These are phyloP conservation scores for Phytophthora foliorum DNA, from an alignment of 352 stramenopile genomes.

Conservation along the genomic window DNA sequence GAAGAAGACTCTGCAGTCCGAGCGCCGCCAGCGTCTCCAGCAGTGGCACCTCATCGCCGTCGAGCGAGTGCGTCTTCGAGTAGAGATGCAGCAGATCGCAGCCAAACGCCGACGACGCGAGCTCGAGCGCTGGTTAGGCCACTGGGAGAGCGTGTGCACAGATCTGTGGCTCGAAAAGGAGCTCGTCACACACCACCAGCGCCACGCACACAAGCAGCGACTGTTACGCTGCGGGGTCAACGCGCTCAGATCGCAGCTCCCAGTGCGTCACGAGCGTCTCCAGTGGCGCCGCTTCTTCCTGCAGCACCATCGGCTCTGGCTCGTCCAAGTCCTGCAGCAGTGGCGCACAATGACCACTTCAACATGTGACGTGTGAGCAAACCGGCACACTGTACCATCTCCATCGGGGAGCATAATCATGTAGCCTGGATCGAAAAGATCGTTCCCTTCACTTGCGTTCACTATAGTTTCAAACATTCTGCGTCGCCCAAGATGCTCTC, in stretches of 20 bases:
- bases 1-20: constrained; percentile 5
- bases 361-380: constrained; percentile 38
- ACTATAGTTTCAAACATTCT: constrained; percentile 21
- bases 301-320: constrained; percentile 9
- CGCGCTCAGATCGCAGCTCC: constrained; percentile 29
- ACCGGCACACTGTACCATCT: constrained; percentile 27
- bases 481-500: constrained; percentile 32
- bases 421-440: constrained; percentile 14
- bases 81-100: constrained; percentile 19
- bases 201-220: constrained; percentile 23
- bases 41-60: constrained; percentile 28
- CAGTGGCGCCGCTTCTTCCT: constrained; percentile 28
- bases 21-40: constrained; percentile 26
- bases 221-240: constrained; percentile 11
- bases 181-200: constrained; percentile 42
- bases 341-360: constrained; percentile 26
- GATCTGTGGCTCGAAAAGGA: constrained; percentile 48
- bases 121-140: constrained; percentile 34
- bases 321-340: constrained; percentile 21
- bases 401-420: constrained; percentile 21
- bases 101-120: constrained; percentile 10
- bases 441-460: constrained; percentile 10
- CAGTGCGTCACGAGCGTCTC: constrained; percentile 22
- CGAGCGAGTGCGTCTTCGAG: constrained; percentile 1
- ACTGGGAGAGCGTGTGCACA: constrained; percentile 67